Base-by-base conservation (phyloP, 2,329 filamentous ascomycete genomes). In the Neonectria faginata region DNA sequence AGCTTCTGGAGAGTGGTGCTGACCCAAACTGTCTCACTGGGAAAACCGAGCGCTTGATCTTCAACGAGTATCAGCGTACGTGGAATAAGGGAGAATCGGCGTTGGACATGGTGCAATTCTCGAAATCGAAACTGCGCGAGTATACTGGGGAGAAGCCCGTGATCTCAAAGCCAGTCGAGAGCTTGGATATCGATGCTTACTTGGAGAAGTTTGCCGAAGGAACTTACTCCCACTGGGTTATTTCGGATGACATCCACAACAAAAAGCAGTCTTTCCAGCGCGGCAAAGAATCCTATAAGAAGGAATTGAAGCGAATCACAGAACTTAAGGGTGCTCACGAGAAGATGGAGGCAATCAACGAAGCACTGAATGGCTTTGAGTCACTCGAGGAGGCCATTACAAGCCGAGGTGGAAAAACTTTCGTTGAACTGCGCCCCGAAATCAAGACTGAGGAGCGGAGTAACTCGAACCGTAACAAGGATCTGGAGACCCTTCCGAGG, bases 351-450 rank as follows among this genome's bases (percentile, higher is more conserved):
- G 86, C 85, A 0, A 83, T 93, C 42, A 61, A 65, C 14, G 71
- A 73, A 11, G 52, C 68, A 18, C 14, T 69, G 8, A 31, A 18
- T 44, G 57, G 57, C 3, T 73, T 70, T 3, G 33, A 67, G 42
- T 27, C 59, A 31, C 55, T 73, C 18, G 67, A 82, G 10, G 77
- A 82, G 8, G 73, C 86, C 14, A 78, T 90, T 14, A 67, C 74
- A 0, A 82, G 86, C 4, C 87, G 83, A 62, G 88, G 86, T 0
- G 92, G 86, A 2, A 93, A 93, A 77, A 85, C 85, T 0, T 94
- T 92, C 73, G 73, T 77, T 12, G 86, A 94, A 51, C 78, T 93
- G 7, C 78, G 91, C 75, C 90, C 91, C 0, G 79, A 87, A 1
- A 76, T 84, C 60, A 74, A 79, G 27, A 70, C 73, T 2, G 52